phyloP scores from a whole-genome alignment of 108 stramenopile species.

The Cyclotella atomus region DNA sequence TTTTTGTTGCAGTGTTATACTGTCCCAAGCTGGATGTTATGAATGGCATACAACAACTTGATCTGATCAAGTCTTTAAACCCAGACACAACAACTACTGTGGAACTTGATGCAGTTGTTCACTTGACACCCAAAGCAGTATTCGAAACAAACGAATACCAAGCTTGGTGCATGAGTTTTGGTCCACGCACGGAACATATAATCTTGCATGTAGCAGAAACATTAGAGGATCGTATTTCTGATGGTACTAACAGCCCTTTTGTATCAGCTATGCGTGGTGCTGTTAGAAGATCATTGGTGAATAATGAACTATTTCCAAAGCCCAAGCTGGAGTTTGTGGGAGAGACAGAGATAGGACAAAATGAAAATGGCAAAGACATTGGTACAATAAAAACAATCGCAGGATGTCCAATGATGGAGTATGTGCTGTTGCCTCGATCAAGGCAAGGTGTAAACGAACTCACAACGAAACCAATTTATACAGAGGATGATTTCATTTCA shows the following conservation, averaged over 20 bases:
- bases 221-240: slow-evolving; percentile 22
- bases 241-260: slow-evolving; percentile 54
- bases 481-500: slow-evolving; percentile 12
- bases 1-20: slow-evolving; percentile 67
- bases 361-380: slow-evolving; percentile 23
- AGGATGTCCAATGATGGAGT: slow-evolving; percentile 69
- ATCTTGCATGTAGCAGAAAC: slow-evolving; percentile 43
- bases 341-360: neutral
- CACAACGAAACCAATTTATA: slow-evolving; percentile 33
- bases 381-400: too few relatives aligned
- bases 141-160: slow-evolving; percentile 46
- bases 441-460: slow-evolving; percentile 45
- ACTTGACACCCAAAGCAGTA: slow-evolving; percentile 57
- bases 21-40: slow-evolving; percentile 53
- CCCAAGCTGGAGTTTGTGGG: slow-evolving; percentile 12
- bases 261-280: slow-evolving; percentile 61
- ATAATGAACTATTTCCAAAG: slow-evolving; percentile 49
- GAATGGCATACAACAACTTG: slow-evolving; percentile 36
- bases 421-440: slow-evolving; percentile 62
- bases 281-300: slow-evolving; percentile 50
- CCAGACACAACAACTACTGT: slow-evolving; percentile 3
- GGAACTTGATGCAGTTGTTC: slow-evolving; percentile 70
- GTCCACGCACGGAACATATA: slow-evolving; percentile 54
- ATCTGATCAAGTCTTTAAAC: slow-evolving; percentile 26
- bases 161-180: slow-evolving; percentile 60